These are phyloP conservation scores for Steccherinum ochraceum DNA, from an alignment of 768 basidiomycete genomes.

Conservation along the genomic window DNA sequence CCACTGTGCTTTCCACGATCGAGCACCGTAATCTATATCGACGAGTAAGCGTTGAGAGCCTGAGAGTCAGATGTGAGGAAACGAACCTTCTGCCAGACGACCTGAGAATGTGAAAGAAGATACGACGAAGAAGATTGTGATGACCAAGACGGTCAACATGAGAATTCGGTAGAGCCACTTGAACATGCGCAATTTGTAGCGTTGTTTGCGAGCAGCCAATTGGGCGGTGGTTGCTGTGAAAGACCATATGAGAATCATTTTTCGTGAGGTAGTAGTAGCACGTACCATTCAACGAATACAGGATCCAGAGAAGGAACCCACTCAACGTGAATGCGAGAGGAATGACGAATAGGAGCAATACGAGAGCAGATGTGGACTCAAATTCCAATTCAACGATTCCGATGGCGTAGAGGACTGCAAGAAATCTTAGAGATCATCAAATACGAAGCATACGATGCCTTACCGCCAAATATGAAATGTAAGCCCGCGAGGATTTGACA, in stretches of 20 bases:
- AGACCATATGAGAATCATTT: conserved; percentile 3
- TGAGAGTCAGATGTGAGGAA: background rate
- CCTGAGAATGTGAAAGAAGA: conserved; percentile 90
- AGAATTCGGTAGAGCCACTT: conserved; percentile 80
- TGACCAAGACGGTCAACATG: conserved; percentile 70
- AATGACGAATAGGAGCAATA: conserved; percentile 85
- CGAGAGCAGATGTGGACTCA: conserved; percentile 81
- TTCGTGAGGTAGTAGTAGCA: background rate
- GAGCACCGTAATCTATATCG: conserved; percentile 77
- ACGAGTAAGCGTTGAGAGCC: background rate
- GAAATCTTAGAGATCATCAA: no score
- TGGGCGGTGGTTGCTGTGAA: conserved; percentile 78
- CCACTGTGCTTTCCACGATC: conserved; percentile 89
- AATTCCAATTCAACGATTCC: conserved; percentile 92
- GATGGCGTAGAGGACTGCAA: conserved; percentile 79
- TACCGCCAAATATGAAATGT: conserved; percentile 94
- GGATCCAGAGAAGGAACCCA: conserved; percentile 93
- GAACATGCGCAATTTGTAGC: conserved; percentile 87
- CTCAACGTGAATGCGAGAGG: conserved; percentile 95
- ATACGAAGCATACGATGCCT: conserved; percentile 26
- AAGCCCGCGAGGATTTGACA: conserved; percentile 76
- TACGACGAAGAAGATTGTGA: conserved; percentile 87
- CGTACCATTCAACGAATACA: conserved; percentile 81
- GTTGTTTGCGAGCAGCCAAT: conserved; percentile 79
- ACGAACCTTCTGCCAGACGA: conserved; percentile 80